Percentiles rank a stretch among this genome's conserved stretches.
These are phyloP conservation scores for Botrytis paeoniae DNA, from an alignment of 2,329 filamentous ascomycete species.

Conservation along the genomic window DNA sequence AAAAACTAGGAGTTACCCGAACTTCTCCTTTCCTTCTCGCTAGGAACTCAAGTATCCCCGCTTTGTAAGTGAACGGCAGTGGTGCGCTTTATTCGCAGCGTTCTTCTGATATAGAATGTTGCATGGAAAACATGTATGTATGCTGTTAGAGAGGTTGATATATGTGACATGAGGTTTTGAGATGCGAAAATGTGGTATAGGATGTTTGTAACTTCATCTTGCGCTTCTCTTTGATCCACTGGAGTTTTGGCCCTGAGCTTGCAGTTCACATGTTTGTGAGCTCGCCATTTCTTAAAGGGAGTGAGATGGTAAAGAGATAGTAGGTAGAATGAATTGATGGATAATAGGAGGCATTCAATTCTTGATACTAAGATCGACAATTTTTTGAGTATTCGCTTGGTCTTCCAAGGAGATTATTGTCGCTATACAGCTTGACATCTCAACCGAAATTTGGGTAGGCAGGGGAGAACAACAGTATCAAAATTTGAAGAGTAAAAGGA, in stretches of 20 bases:
- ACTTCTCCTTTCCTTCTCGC: background rate
- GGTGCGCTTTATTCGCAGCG: background rate
- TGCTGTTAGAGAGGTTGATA: background rate
- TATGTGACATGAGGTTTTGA: background rate
- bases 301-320: background rate
- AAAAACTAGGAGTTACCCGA: background rate
- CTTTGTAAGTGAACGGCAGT: no score
- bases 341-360: background rate
- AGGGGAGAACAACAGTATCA: background rate
- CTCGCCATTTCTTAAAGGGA: background rate
- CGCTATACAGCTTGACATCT: background rate
- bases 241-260: background rate
- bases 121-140: background rate
- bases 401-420: background rate
- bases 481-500: background rate
- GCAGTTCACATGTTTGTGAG: background rate
- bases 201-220: background rate
- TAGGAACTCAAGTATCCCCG: background rate
- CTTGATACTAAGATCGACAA: background rate
- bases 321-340: background rate
- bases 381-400: background rate
- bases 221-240: no score
- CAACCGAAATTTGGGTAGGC: no score
- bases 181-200: background rate
- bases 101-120: background rate